Evolutionary conservation across 371 early-diverging fungal species (phyloP).

Genomic region (Mucor saturninus): DNA sequence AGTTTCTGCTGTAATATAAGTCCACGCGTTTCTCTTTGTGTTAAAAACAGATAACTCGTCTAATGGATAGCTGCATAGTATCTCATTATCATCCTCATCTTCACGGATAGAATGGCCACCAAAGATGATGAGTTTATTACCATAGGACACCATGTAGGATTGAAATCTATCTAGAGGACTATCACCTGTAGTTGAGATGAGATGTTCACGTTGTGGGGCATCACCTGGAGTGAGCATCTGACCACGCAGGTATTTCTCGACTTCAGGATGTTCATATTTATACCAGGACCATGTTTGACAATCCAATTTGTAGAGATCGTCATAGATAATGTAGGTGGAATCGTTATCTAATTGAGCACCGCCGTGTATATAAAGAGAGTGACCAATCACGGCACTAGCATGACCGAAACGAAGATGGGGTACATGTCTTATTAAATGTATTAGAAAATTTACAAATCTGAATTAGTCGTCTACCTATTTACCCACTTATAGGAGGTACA

Average conservation of each 20-base stretch:
- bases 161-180: constrained; percentile 40
- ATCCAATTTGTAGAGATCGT: constrained; percentile 37
- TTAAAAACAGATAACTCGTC: constrained; percentile 30
- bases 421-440: constrained; percentile 16
- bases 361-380: constrained; percentile 48
- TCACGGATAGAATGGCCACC: constrained; percentile 41
- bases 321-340: constrained; percentile 32
- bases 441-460: background rate
- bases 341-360: constrained; percentile 47
- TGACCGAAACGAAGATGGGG: constrained; percentile 37
- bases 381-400: constrained; percentile 40
- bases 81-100: constrained; percentile 35
- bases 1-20: constrained; percentile 3
- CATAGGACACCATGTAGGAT: constrained; percentile 26
- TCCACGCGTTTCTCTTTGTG: constrained; percentile 19
- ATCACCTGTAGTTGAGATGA: constrained; percentile 32
- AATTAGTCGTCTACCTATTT: constrained; percentile 7
- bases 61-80: constrained; percentile 29
- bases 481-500: constrained; percentile 39
- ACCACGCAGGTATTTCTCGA: constrained; percentile 23
- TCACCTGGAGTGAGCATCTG: background rate
- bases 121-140: constrained; percentile 33
- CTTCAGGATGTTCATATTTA: constrained; percentile 44
- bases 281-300: constrained; percentile 37
- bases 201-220: constrained; percentile 4